Conservation (phyloP, 148 eudicot species). For the Limonium bicolor region DNA sequence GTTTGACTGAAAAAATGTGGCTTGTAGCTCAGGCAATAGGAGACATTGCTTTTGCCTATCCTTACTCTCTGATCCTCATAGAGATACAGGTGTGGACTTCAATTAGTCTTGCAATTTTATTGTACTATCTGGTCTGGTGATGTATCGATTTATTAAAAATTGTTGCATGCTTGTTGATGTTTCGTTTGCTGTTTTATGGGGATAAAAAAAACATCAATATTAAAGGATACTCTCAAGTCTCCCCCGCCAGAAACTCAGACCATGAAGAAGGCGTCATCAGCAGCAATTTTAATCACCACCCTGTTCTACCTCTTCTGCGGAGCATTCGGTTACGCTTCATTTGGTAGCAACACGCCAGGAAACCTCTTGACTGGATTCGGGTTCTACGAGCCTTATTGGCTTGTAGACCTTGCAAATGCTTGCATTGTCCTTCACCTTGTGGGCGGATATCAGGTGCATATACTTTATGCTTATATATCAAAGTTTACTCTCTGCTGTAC, state of each 20-base stretch:
- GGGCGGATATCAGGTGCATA: slow-evolving; percentile 77
- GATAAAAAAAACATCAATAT: too few species aligned
- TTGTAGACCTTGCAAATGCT: slow-evolving; percentile 71
- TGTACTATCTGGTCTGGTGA: too few species aligned
- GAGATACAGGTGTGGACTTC: slow-evolving; percentile 49
- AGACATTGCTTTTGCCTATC: slow-evolving; percentile 49
- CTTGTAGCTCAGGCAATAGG: slow-evolving; percentile 41
- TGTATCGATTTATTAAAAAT: too few species aligned
- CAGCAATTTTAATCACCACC: slow-evolving; percentile 36
- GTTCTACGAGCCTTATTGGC: slow-evolving; percentile 84
- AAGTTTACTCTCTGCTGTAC: too few species aligned
- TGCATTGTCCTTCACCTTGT: slow-evolving; percentile 63
- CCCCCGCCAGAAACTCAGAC: slow-evolving; percentile 49
- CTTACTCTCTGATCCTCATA: slow-evolving; percentile 26
- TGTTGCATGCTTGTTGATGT: too few species aligned
- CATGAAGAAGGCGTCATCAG: slow-evolving; percentile 61
- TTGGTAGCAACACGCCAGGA: slow-evolving; percentile 72
- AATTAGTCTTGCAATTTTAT: too few species aligned
- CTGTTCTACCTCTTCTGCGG: slow-evolving; percentile 76
- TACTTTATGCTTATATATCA: too few species aligned
- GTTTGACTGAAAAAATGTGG: slow-evolving; percentile 18
- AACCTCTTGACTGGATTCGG: slow-evolving; percentile 79
- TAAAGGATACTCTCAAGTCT: slow-evolving; percentile 50
- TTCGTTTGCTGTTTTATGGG: too few species aligned
- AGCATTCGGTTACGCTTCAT: slow-evolving; percentile 83